A percentile compares a stretch with the other conserved stretches of the same genome.
phyloP scores from a whole-genome alignment of 2,329 filamentous ascomycete genomes.

The Colletotrichum cereale region DNA sequence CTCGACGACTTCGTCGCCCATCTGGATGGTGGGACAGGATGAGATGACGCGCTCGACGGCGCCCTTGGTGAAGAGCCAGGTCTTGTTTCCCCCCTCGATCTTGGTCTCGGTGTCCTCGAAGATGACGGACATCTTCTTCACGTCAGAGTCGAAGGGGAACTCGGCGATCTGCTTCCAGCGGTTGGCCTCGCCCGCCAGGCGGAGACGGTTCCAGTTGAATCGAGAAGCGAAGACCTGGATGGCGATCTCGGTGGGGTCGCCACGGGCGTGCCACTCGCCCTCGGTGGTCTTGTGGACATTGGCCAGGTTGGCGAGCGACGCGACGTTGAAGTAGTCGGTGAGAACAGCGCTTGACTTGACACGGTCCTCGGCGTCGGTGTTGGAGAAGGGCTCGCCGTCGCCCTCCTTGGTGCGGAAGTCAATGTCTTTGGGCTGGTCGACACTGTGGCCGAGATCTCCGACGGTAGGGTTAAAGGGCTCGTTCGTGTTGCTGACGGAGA shows the following conservation, averaged over 20 bases:
- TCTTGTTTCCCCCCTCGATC: conserved; percentile 44
- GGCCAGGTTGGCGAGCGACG: conserved; percentile 75
- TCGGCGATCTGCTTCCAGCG: conserved; percentile 73
- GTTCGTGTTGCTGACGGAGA: conserved; percentile 61
- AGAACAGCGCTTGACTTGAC: conserved; percentile 56
- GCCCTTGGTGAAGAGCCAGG: conserved; percentile 72
- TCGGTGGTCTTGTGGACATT: conserved; percentile 67
- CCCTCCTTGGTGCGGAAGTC: conserved; percentile 45
- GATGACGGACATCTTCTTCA: conserved; percentile 83
- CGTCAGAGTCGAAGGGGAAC: conserved; percentile 79
- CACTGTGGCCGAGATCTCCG: conserved; percentile 58
- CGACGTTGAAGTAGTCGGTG: conserved; percentile 70
- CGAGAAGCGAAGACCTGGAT: conserved; percentile 80
- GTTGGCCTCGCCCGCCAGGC: conserved; percentile 62
- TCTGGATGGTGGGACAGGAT: conserved; percentile 67
- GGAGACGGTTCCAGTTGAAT: conserved; percentile 72
- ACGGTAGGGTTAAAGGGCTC: conserved; percentile 70
- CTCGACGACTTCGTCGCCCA: conserved; percentile 56
- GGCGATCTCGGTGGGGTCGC: conserved; percentile 79
- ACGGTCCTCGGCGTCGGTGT: conserved; percentile 47
- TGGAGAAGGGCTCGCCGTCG: conserved; percentile 44
- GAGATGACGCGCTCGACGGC: conserved; percentile 78
- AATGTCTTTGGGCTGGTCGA: conserved; percentile 52
- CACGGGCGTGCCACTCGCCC: conserved; percentile 71
- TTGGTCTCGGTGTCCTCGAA: conserved; percentile 59